Percentiles rank a stretch among this genome's conserved stretches.
These are phyloP conservation scores for Hypoxylon perforatum DNA, from an alignment of 495 filamentous ascomycete genomes.

Conservation along the genomic window DNA sequence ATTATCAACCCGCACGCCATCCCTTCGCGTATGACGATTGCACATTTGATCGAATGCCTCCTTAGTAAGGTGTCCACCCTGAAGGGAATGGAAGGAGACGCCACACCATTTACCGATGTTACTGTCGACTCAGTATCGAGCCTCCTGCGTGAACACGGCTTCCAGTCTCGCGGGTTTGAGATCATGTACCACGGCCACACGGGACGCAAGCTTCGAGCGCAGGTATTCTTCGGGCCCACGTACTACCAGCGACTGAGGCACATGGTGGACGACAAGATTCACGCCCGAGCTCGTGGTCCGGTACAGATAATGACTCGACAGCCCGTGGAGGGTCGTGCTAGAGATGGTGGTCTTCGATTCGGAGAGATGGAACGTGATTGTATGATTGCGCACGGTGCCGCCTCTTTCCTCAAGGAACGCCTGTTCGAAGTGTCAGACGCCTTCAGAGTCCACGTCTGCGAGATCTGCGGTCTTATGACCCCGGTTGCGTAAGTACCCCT, in stretches of 20 bases:
- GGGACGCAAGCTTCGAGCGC: conserved; percentile 87
- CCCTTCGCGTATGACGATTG: conserved; percentile 99
- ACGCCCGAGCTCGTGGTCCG: conserved; percentile 93
- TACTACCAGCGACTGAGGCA: conserved; percentile 99
- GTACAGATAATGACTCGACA: conserved; percentile 97
- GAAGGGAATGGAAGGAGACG: conserved; percentile 93
- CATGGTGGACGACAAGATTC: conserved; percentile 99
- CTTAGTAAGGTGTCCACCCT: conserved; percentile 93
- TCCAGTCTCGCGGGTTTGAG: conserved; percentile 96
- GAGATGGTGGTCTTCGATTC: conserved; percentile 98
- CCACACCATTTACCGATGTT: conserved; percentile 97
- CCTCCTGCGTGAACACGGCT: conserved; percentile 89
- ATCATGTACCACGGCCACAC: conserved; percentile 99
- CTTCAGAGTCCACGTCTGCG: conserved; percentile 98
- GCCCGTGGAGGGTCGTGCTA: conserved; percentile 96
- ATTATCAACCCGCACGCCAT: conserved; percentile 99
- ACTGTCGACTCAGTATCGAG: conserved; percentile 94
- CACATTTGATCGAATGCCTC: conserved; percentile 98
- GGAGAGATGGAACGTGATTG: conserved; percentile 99
- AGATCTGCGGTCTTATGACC: conserved; percentile 98
- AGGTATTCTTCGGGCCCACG: conserved; percentile 96
- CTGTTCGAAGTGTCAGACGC: conserved; percentile 97
- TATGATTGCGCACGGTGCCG: conserved; percentile 99
- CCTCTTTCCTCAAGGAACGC: conserved; percentile 95
- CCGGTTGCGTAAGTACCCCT: conserved; percentile 88